Evolutionary conservation across 495 filamentous ascomycete species (phyloP), one percentile per base, ranked within the genome.

Genomic region (Aspergillus panamensis): DNA sequence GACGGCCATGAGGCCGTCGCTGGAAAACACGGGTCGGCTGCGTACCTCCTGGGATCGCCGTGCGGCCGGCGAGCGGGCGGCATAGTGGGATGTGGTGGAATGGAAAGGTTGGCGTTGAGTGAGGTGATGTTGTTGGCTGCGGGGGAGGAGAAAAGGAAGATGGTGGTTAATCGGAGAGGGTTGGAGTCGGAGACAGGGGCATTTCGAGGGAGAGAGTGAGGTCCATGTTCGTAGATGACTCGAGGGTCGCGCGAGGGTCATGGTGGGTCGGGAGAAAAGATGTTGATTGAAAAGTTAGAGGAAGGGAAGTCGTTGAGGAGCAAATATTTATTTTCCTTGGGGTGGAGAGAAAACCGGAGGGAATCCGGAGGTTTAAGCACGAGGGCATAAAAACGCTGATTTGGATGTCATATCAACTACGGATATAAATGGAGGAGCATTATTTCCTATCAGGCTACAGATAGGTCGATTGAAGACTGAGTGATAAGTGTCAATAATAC

Each of bases 71-170:
- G 62, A 52, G 6, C 57, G 53, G 30, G 47, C 39, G 30, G 53
- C 62, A 33, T 53, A 3, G 45, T 39, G 35, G 5, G 19, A n/a
- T 2, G 21, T 37, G 14, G 64, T 68, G 16, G 51, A 56, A 51
- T 69, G 64, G 40, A 68, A 70, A 29, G 59, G 29, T 33, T 53
- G 51, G 21, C 48, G 51, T 63, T 40, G 47, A 19, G 8, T 40
- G 17, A 40, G 48, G 43, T 25, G 20, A 39, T 52, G 51, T 49
- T 62, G 49, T 13, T 53, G 53, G 32, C 8, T 48, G 54, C 25
- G 39, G 35, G 48, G 29, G 51, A 53, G 20, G 48, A 25, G 25
- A 25, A 25, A 25, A 25, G 25, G 25, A 2, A 25, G 5, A 25
- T 25, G 25, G 25, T 25, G 25, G 25, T 25, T 25, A 25, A 25